Conservation (phyloP, 768 basidiomycete genomes). For the Lenzites betulinus region DNA sequence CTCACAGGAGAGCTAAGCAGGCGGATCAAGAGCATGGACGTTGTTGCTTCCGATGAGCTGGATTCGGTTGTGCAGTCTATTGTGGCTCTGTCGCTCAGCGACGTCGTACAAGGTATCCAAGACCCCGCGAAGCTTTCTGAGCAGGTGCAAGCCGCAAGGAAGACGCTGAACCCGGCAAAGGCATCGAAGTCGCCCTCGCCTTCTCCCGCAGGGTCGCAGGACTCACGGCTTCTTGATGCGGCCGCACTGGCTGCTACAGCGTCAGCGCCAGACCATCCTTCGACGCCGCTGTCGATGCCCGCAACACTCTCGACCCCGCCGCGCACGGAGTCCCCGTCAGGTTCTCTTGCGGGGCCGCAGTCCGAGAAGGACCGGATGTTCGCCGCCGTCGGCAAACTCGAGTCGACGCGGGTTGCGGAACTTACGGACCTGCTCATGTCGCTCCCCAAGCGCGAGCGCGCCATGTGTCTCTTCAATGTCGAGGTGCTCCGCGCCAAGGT, state of each 20-base stretch:
- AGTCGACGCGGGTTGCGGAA: conserved; percentile 58
- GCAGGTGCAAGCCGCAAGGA: conserved; percentile 50
- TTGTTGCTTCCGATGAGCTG: conserved; percentile 57
- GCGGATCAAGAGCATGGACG: conserved; percentile 60
- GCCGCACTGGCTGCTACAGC: conserved; percentile 70
- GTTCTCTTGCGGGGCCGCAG: conserved; percentile 50
- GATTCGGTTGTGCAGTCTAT: conserved; percentile 72
- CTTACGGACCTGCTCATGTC: conserved; percentile 83
- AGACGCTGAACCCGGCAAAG: conserved; percentile 15
- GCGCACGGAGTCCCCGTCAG: conserved; percentile 77
- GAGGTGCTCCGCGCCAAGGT: conserved; percentile 79
- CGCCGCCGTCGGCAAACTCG: conserved; percentile 64
- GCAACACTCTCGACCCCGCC: conserved; percentile 80
- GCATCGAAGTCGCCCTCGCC: conserved; percentile 47
- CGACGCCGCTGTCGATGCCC: conserved; percentile 79
- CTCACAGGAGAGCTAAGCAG: conserved; percentile 81
- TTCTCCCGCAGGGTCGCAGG: conserved; percentile 62
- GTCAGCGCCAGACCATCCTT: conserved; percentile 88
- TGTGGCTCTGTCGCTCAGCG: conserved; percentile 68
- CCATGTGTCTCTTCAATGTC: conserved; percentile 87
- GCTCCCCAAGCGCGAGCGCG: conserved; percentile 85
- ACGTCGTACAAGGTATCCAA: conserved; percentile 76
- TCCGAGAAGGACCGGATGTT: conserved; percentile 79
- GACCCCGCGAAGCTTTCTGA: conserved; percentile 65
- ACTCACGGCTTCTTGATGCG: conserved; percentile 69